A percentile compares a stretch with the other conserved stretches of the same genome.
phyloP scores from a whole-genome alignment of 2,329 filamentous ascomycete species.

The Alternaria solani region DNA sequence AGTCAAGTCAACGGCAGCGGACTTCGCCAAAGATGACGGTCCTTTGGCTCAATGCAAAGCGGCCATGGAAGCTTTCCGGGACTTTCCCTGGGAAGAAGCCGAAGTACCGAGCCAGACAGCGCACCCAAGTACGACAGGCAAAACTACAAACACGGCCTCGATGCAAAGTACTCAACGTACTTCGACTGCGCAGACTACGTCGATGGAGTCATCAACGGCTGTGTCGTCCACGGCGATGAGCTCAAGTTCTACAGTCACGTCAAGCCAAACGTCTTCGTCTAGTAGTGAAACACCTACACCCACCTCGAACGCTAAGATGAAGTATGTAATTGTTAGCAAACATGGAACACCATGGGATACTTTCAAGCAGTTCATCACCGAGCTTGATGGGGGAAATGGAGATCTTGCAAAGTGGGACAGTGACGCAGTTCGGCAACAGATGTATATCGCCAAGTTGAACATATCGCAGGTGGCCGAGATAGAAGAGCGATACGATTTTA shows the following conservation, averaged over 20 bases:
- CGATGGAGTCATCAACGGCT: not conserved
- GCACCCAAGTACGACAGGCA: not conserved
- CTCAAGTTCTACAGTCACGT: not conserved
- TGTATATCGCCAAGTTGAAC: too few species aligned
- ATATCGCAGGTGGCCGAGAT: too few species aligned
- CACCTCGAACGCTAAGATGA: not conserved
- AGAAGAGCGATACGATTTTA: too few species aligned
- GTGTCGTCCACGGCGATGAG: not conserved
- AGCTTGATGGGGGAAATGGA: too few species aligned
- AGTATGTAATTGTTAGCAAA: too few species aligned
- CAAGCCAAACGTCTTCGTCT: not conserved
- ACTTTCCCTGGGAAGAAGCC: slow-evolving; percentile 22
- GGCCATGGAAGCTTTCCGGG: slow-evolving; percentile 17
- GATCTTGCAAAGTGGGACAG: too few species aligned
- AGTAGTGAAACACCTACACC: not conserved
- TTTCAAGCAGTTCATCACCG: too few species aligned
- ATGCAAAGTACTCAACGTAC: not conserved
- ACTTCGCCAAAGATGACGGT: slow-evolving; percentile 6
- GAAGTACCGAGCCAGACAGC: slow-evolving; percentile 8
- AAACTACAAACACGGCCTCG: not conserved
- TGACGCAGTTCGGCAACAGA: too few species aligned
- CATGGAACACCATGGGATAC: too few species aligned
- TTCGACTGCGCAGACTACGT: not conserved
- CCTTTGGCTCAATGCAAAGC: slow-evolving; percentile 8
- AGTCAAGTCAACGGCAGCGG: not conserved